Conservation (phyloP, 345 rosid genomes). For the Citrus inodora region DNA sequence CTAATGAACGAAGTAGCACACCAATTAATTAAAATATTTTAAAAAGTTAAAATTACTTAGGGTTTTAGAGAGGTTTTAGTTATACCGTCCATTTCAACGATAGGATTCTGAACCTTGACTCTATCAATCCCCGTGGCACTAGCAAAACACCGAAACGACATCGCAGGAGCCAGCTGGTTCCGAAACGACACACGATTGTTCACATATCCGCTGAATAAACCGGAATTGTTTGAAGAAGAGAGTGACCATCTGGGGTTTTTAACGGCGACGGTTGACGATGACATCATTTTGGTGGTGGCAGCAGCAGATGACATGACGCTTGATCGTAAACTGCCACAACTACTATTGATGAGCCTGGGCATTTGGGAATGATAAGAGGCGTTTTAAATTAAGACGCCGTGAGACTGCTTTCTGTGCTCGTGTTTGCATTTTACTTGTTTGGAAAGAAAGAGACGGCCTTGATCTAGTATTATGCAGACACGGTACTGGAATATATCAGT, state of each 20-base stretch:
- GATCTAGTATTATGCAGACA: not conserved
- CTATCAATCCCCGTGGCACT: constrained; percentile 38
- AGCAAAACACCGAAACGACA: constrained; percentile 48
- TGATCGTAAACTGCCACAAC: not conserved
- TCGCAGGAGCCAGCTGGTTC: constrained; percentile 20
- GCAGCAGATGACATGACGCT: constrained; percentile 19
- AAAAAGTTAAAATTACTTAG: not conserved
- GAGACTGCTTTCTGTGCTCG: not conserved
- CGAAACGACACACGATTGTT: constrained; percentile 29
- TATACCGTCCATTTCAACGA: constrained; percentile 67
- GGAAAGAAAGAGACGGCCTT: not conserved
- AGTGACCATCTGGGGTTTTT: constrained; percentile 24
- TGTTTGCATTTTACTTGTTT: not conserved
- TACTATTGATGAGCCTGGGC: constrained; percentile 5
- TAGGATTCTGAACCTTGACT: constrained; percentile 52
- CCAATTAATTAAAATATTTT: too few relatives aligned
- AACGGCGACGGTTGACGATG: constrained; percentile 21
- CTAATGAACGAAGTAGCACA: too few relatives aligned
- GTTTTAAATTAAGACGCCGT: not conserved
- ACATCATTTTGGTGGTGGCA: constrained; percentile 15
- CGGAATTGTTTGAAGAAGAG: constrained; percentile 18
- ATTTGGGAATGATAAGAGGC: constrained; percentile 1
- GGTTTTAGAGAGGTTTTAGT: constrained; percentile 27
- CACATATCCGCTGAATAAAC: constrained; percentile 17
- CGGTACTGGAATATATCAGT: not conserved